phyloP scores from a whole-genome alignment of 345 rosid species.

The Pseudoturritis turrita region DNA sequence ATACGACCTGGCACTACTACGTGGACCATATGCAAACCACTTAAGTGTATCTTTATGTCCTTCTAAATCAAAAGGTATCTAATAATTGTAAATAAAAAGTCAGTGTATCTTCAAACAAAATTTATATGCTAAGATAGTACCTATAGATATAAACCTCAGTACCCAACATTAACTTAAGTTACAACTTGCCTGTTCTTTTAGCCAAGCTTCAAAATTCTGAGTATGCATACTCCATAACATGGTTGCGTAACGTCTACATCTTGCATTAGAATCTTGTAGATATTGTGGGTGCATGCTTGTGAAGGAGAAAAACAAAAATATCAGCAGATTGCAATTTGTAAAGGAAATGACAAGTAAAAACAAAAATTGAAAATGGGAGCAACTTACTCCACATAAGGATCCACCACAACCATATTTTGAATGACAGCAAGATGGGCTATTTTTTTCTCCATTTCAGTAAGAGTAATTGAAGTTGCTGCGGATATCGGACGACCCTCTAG shows the following conservation, averaged over 20 bases:
- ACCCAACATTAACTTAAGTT: no score
- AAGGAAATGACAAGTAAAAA: background rate
- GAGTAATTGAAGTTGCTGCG: background rate
- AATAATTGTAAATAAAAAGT: no score
- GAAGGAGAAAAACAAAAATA: background rate
- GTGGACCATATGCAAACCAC: background rate
- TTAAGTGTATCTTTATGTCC: background rate
- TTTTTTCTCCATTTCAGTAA: background rate
- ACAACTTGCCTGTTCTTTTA: background rate
- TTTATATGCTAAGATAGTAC: no score
- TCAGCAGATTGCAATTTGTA: background rate
- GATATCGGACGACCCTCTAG: background rate
- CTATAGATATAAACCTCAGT: no score
- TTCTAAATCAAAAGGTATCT: no score
- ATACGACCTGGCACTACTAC: background rate
- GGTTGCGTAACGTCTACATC: background rate
- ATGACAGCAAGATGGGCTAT: background rate
- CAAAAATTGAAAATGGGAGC: no score
- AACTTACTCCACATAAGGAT: slow-evolving; percentile 3
- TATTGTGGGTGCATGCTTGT: background rate
- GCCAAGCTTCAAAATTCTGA: background rate
- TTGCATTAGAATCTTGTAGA: background rate
- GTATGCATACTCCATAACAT: background rate
- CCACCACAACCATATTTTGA: background rate
- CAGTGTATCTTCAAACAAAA: no score